A percentile compares a stretch with the other conserved stretches of the same genome.
Evolutionary conservation across 2,329 filamentous ascomycete genomes (phyloP).

Genomic region (Pseudohalonectria lignicola): DNA sequence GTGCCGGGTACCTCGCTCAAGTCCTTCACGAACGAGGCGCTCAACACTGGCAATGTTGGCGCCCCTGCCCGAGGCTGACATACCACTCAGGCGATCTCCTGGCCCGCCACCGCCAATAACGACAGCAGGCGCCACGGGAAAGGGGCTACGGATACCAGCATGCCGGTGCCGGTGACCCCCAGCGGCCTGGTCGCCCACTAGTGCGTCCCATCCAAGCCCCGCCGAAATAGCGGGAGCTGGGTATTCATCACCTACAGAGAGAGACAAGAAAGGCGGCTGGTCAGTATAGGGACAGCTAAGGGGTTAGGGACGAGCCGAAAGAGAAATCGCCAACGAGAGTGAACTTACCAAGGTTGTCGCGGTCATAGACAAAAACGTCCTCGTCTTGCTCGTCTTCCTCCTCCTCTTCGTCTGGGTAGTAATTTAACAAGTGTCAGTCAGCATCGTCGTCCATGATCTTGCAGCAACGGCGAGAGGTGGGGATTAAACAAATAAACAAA

Average conservation of each 20-base stretch:
- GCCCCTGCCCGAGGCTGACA: constrained; percentile 12
- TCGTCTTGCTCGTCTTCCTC: constrained; percentile 66
- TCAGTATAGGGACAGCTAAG: too few species aligned
- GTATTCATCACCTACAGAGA: constrained; percentile 28
- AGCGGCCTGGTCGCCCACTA: constrained; percentile 38
- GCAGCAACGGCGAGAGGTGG: not conserved
- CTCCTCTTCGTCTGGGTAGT: constrained; percentile 33
- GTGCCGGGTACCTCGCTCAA: too few species aligned
- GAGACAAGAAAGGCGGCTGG: too few species aligned
- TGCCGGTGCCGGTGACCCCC: constrained; percentile 44
- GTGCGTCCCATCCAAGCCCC: constrained; percentile 46
- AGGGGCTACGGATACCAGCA: constrained; percentile 41
- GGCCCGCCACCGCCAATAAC: constrained; percentile 43
- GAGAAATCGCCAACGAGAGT: too few species aligned
- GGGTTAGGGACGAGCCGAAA: too few species aligned
- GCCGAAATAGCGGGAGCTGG: constrained; percentile 30
- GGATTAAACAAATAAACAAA: too few species aligned
- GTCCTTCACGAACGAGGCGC: too few species aligned
- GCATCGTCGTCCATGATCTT: constrained; percentile 1
- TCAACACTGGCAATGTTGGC: too few species aligned
- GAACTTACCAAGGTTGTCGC: constrained; percentile 44
- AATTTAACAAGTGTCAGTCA: constrained; percentile 14
- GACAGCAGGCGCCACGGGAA: constrained; percentile 36
- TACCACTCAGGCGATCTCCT: constrained; percentile 41
- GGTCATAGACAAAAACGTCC: constrained; percentile 51